Evolutionary conservation across 805 yeast genomes (phyloP).

Genomic region (Blastobotrys terrestris): DNA sequence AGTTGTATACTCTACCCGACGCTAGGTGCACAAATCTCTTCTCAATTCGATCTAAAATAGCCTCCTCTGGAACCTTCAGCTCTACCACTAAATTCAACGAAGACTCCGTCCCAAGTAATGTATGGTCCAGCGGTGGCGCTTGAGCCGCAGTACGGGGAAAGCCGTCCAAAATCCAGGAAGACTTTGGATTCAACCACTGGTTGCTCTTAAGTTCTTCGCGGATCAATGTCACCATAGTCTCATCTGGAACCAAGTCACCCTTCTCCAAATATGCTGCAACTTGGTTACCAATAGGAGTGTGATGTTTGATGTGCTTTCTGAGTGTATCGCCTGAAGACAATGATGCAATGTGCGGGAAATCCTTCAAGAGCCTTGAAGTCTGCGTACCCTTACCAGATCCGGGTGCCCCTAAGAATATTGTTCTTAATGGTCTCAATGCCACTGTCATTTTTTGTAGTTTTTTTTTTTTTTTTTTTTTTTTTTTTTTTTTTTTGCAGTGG

Average conservation of each 20-base stretch:
- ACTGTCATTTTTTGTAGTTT: background rate
- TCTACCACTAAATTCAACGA: constrained; percentile 74
- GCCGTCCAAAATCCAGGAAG: constrained; percentile 81
- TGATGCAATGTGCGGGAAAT: constrained; percentile 47
- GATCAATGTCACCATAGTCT: constrained; percentile 54
- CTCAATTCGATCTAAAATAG: constrained; percentile 73
- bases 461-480: too few relatives aligned
- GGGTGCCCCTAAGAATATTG: constrained; percentile 84
- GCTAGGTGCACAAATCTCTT: constrained; percentile 79
- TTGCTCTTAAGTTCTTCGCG: constrained; percentile 40
- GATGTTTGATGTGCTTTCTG: constrained; percentile 54
- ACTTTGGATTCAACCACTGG: constrained; percentile 38
- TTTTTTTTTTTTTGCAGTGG: too few relatives aligned
- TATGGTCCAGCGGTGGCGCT: constrained; percentile 51
- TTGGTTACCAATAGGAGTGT: constrained; percentile 43
- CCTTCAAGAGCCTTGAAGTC: constrained; percentile 55
- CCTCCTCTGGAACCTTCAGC: constrained; percentile 77
- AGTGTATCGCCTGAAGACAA: constrained; percentile 82
- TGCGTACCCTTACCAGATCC: constrained; percentile 95
- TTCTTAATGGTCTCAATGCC: constrained; percentile 33
- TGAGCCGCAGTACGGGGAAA: constrained; percentile 80
- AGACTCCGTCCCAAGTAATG: constrained; percentile 34
- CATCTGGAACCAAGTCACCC: constrained; percentile 74
- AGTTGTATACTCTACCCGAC: constrained; percentile 81
- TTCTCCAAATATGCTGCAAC: constrained; percentile 51